These are phyloP conservation scores for Blechomonas ayalai DNA, from an alignment of 208 protist genomes.

Conservation along the genomic window DNA sequence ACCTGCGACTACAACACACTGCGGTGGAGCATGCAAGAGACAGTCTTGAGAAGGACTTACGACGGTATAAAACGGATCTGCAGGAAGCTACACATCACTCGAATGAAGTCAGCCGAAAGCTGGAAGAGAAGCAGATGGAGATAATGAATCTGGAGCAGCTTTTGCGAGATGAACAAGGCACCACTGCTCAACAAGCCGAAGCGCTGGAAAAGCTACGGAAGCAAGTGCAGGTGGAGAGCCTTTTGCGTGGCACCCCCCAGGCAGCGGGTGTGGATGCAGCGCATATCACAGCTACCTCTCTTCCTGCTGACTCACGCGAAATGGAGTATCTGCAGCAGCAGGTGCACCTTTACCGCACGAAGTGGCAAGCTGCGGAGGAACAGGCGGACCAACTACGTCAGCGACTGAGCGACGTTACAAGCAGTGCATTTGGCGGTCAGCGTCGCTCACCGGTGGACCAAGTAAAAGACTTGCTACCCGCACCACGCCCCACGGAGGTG, in stretches of 20 bases:
- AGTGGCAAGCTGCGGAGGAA: constrained; percentile 48
- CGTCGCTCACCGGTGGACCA: too few relatives aligned
- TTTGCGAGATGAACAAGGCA: background rate
- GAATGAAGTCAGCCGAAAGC: constrained; percentile 2
- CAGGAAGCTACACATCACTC: background rate
- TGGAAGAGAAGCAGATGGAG: constrained; percentile 9
- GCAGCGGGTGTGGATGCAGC: background rate
- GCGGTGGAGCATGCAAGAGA: constrained; percentile 16
- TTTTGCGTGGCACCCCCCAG: too few relatives aligned
- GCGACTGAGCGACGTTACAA: background rate
- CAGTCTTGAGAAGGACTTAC: constrained; percentile 7
- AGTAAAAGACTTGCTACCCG: background rate
- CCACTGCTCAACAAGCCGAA: background rate
- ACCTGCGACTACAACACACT: constrained; percentile 30
- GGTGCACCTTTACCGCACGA: constrained; percentile 28
- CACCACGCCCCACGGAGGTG: constrained; percentile 1
- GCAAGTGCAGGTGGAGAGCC: constrained; percentile 2
- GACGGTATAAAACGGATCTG: background rate
- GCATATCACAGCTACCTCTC: background rate
- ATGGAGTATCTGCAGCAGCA: constrained; percentile 24
- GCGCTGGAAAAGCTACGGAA: background rate
- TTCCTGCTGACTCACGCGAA: background rate
- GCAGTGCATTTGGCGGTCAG: too few relatives aligned
- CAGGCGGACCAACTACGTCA: constrained; percentile 23
- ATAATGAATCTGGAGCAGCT: constrained; percentile 4